Percentiles rank a stretch among this genome's conserved stretches.
Evolutionary conservation across 208 protist genomes (phyloP).

Genomic region (Wallacemonas sp.): DNA sequence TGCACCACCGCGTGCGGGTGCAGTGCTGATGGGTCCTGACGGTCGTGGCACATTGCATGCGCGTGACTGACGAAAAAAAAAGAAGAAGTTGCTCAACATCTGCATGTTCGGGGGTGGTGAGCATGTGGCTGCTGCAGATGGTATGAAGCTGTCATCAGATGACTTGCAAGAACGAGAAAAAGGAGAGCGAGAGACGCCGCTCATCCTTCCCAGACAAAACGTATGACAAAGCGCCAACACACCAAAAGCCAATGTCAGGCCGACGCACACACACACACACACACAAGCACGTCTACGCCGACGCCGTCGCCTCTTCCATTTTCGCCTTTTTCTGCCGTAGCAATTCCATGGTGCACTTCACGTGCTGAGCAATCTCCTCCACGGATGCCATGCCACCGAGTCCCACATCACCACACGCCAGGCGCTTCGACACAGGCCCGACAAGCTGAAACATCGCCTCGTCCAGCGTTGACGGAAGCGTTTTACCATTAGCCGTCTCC

Average conservation of each 20-base stretch:
- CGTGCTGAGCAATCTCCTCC: slow-evolving; percentile 67
- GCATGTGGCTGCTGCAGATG: no score
- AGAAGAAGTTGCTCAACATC: not conserved
- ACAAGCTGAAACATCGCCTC: slow-evolving; percentile 85
- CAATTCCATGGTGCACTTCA: slow-evolving; percentile 60
- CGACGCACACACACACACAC: no score
- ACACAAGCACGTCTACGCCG: not conserved
- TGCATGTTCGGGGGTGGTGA: not conserved
- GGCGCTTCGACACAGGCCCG: slow-evolving; percentile 84
- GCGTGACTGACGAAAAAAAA: no score
- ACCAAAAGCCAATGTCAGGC: no score
- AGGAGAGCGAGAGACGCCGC: no score
- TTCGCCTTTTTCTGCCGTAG: slow-evolving; percentile 43
- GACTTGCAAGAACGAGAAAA: no score
- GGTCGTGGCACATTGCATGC: no score
- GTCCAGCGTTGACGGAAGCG: slow-evolving; percentile 34
- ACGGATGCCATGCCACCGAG: slow-evolving; percentile 91
- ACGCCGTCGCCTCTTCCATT: not conserved
- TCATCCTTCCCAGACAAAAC: no score
- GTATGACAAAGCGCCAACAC: no score
- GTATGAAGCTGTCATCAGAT: no score
- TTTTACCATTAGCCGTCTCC: not conserved
- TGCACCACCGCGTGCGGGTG: no score
- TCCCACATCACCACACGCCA: slow-evolving; percentile 95
- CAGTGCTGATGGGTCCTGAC: no score